Base-by-base conservation (phyloP, 805 yeast genomes). In the Kodamaea sagamina region DNA sequence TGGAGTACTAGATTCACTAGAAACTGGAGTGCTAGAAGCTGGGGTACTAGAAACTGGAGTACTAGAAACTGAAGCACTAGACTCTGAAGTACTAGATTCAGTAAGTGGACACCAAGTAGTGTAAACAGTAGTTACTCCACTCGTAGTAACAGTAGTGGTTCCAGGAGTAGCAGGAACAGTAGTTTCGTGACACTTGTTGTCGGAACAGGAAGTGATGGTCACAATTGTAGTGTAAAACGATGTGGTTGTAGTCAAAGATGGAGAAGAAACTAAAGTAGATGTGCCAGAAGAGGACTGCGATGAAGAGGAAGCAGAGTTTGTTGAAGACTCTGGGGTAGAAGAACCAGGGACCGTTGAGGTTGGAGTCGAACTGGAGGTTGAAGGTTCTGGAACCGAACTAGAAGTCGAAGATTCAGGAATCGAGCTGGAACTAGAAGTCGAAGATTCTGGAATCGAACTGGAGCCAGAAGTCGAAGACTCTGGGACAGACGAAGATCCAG, bases 151-250 rank as follows among this genome's bases (percentile, higher is more conserved):
- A 32, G 74, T 67, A 42, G 62, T 48, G 11, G 60, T 32, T 35
- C 37, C 49, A 9, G 31, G 13, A 35, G 49, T 43, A 9, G 44
- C 46, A 16, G 61, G 54, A 21, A 46, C 55, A 12, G 50, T 36
- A 34, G 54, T 44, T 22, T 44, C 58, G 18, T 47, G 31, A 48
- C 69, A 64, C 44, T 51, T 51, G 54, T 59, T 40, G 41, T 66
- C 64, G 18, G 61, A 43, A 52, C 75, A 69, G n/a, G 68, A 61
- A 42, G 73, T 68, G 51, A 67, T 57, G 43, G 74, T 68, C 34
- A 63, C 64, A 31, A 58, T 57, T 35, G 63, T 60, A 44, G 70
- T 61, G 50, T 38, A 11, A 54, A n/a, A 17, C 4, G 17, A 13
- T 12, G 31, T 27, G n/a, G 31, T 27, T 4, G 31, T 27, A 3